These are phyloP conservation scores for Luzula sylvatica DNA, from an alignment of 176 grass and related monocot species.

Conservation along the genomic window DNA sequence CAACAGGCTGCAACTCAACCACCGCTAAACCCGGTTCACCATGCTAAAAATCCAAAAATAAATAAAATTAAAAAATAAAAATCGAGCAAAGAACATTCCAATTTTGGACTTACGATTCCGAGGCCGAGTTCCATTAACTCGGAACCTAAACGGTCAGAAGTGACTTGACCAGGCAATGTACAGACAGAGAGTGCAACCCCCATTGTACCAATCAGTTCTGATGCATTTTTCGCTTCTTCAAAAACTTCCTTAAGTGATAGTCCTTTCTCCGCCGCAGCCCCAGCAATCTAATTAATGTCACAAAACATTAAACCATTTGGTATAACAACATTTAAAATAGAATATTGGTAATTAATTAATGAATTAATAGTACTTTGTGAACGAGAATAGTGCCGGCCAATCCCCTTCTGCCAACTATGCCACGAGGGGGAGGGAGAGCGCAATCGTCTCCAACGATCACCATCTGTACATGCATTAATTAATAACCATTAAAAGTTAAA, in stretches of 20 bases:
- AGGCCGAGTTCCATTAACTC: constrained; percentile 95
- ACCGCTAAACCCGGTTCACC: constrained; percentile 94
- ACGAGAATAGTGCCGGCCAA: constrained; percentile 90
- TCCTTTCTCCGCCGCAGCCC: constrained; percentile 90
- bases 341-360: background rate
- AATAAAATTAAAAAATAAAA: constrained; percentile 24
- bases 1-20: constrained; percentile 74
- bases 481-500: constrained; percentile 25
- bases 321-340: too few relatives aligned
- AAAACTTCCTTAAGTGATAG: constrained; percentile 83
- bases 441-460: constrained; percentile 99
- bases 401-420: constrained; percentile 96
- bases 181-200: constrained; percentile 97
- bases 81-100: constrained; percentile 6
- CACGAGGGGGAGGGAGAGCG: constrained; percentile 82
- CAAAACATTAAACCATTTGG: constrained; percentile 18
- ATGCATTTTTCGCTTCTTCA: constrained; percentile 83
- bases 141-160: constrained; percentile 90
- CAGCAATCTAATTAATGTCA: constrained; percentile 93
- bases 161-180: constrained; percentile 88
- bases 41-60: constrained; percentile 52
- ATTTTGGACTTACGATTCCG: constrained; percentile 86
- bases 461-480: constrained; percentile 47
- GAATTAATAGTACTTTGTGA: constrained; percentile 65
- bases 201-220: constrained; percentile 93